Conservation (phyloP, 148 eudicot species). For the Mesembryanthemum crystallinum region DNA sequence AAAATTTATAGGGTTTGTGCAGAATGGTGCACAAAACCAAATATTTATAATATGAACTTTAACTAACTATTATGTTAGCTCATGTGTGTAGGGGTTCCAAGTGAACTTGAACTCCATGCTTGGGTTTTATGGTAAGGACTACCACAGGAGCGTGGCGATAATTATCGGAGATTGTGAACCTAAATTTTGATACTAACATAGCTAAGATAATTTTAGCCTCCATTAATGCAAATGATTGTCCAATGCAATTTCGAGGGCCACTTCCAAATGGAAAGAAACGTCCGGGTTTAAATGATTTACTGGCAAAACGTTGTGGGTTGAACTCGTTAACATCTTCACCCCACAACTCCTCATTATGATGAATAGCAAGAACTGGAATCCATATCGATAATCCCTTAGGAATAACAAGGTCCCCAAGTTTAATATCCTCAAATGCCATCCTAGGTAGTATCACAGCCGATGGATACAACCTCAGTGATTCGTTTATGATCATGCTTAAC, state of each 20-base stretch:
- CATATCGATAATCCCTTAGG: slow-evolving; percentile 90
- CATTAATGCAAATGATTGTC: slow-evolving; percentile 78
- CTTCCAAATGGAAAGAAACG: slow-evolving; percentile 82
- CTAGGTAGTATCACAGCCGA: slow-evolving; percentile 81
- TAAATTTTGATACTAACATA: slow-evolving; percentile 57
- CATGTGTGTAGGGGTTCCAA: slow-evolving; percentile 49
- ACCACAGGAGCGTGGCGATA: slow-evolving; percentile 83
- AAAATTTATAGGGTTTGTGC: slow-evolving; percentile 23
- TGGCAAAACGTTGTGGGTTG: slow-evolving; percentile 68
- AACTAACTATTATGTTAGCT: background rate
- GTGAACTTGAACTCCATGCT: slow-evolving; percentile 78
- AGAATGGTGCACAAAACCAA: slow-evolving; percentile 22
- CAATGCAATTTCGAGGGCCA: slow-evolving; percentile 88
- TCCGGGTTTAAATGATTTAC: slow-evolving; percentile 52
- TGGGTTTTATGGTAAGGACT: slow-evolving; percentile 85
- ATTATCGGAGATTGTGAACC: slow-evolving; percentile 57
- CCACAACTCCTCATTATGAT: slow-evolving; percentile 75
- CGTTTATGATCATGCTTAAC: slow-evolving; percentile 84
- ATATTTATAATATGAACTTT: too few species aligned
- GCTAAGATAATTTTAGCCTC: slow-evolving; percentile 85
- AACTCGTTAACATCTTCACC: slow-evolving; percentile 77
- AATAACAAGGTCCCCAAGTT: slow-evolving; percentile 65
- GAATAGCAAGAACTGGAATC: slow-evolving; percentile 91
- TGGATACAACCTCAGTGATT: slow-evolving; percentile 80
- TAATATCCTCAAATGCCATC: slow-evolving; percentile 83